A percentile compares a stretch with the other conserved stretches of the same genome.
Conservation (phyloP, 2,329 filamentous ascomycete species). For the Hypoxylon sp. region DNA sequence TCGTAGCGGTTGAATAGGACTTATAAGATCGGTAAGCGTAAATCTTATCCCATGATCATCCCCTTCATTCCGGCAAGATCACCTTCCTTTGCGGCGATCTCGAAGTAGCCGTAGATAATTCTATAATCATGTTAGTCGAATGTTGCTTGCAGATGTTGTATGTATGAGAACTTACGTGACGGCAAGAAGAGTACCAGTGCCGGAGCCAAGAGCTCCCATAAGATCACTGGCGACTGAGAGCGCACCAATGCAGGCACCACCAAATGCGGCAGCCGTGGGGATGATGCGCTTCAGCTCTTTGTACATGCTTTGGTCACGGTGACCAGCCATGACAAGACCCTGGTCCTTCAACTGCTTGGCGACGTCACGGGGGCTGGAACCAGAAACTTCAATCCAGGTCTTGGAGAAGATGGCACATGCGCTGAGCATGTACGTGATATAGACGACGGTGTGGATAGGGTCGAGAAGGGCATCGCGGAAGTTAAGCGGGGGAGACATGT, state of each 20-base stretch:
- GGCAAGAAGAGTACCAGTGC: conserved; percentile 96
- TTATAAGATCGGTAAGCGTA: conserved; percentile 16
- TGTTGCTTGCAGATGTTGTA: not conserved
- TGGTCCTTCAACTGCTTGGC: conserved; percentile 99
- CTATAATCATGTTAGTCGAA: conserved; percentile 59
- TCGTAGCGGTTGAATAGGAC: conserved; percentile 25
- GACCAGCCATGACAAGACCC: conserved; percentile 98
- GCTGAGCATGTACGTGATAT: conserved; percentile 97
- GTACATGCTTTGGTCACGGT: conserved; percentile 99
- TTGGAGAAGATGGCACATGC: conserved; percentile 99
- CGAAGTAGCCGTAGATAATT: conserved; percentile 99
- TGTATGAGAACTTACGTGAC: conserved; percentile 81
- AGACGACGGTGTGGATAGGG: conserved; percentile 94
- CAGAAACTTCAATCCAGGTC: conserved; percentile 99
- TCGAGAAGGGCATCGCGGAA: conserved; percentile 97
- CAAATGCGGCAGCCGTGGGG: conserved; percentile 95
- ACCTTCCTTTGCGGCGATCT: conserved; percentile 98
- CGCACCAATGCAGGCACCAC: conserved; percentile 98
- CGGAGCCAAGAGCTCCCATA: conserved; percentile 92
- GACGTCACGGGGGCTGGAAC: conserved; percentile 95
- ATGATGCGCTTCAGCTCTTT: conserved; percentile 99
- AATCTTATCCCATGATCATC: conserved; percentile 72
- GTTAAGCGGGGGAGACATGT: conserved; percentile 98
- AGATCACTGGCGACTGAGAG: conserved; percentile 96
- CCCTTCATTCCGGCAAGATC: conserved; percentile 86